A percentile compares a stretch with the other conserved stretches of the same genome.
phyloP scores from a whole-genome alignment of 2,329 filamentous ascomycete genomes.

The Fusarium tupiense region DNA sequence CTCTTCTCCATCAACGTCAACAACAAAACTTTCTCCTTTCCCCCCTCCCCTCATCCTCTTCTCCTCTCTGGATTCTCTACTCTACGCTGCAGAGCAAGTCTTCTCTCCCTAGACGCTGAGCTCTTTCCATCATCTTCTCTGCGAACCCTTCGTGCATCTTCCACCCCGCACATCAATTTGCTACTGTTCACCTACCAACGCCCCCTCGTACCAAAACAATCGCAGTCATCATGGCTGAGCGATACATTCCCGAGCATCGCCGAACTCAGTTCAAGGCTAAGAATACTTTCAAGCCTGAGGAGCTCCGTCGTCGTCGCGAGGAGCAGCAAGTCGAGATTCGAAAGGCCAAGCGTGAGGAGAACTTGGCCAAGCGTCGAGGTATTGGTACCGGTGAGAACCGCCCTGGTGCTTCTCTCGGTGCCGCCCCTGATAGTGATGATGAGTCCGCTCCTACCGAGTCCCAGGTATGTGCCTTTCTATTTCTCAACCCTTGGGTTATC shows the following conservation, averaged over 20 bases:
- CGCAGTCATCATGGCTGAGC: constrained; percentile 85
- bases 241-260: constrained; percentile 99
- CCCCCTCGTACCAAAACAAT: constrained; percentile 37
- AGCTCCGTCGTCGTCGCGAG: constrained; percentile 96
- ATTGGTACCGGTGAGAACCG: constrained; percentile 84
- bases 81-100: constrained; percentile 10
- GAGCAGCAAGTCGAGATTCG: constrained; percentile 99
- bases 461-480: constrained; percentile 71
- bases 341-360: constrained; percentile 98
- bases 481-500: constrained; percentile 14
- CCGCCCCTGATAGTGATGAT: constrained; percentile 96
- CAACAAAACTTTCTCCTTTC: constrained; percentile 41
- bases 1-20: constrained; percentile 40
- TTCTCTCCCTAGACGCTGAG: constrained; percentile 23
- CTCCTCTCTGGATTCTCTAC: constrained; percentile 19
- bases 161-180: constrained; percentile 45
- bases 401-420: constrained; percentile 83
- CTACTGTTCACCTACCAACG: constrained; percentile 41
- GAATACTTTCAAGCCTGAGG: constrained; percentile 98
- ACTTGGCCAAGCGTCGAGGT: constrained; percentile 96
- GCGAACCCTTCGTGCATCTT: constrained; percentile 33
- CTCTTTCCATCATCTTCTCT: constrained; percentile 18
- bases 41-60: constrained; percentile 24
- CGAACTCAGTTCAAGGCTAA: constrained; percentile 99
- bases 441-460: constrained; percentile 93